Percentiles rank a stretch among this genome's conserved stretches.
phyloP scores from a whole-genome alignment of 1,284 basidiomycete species.

The Cystobasidium slooffiae region DNA sequence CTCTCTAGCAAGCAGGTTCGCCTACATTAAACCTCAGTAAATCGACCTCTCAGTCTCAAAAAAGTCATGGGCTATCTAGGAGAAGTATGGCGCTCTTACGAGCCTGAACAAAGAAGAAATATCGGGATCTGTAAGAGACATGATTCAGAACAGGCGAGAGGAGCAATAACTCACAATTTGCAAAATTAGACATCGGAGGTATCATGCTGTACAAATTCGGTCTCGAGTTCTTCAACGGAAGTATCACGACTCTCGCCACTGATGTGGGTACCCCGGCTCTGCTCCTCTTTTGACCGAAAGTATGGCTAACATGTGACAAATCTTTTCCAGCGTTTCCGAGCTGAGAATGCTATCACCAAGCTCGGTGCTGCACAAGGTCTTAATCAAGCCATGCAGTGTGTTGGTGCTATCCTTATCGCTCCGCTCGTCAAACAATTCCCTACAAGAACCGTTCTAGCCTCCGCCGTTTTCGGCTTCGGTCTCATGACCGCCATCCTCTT shows the following conservation, averaged over 20 bases:
- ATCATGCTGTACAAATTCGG: slow-evolving; percentile 54
- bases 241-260: slow-evolving; percentile 54
- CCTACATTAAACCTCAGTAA: no score
- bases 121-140: slow-evolving; percentile 47
- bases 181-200: slow-evolving; percentile 47
- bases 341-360: slow-evolving; percentile 52
- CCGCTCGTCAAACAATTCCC: slow-evolving; percentile 57
- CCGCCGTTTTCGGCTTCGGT: slow-evolving; percentile 55
- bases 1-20: no score
- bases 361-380: slow-evolving; percentile 54
- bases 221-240: slow-evolving; percentile 51
- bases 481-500: slow-evolving; percentile 55
- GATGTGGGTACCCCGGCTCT: slow-evolving; percentile 41
- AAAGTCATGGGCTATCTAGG: slow-evolving; percentile 33
- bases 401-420: slow-evolving; percentile 55
- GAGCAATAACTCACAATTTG: not conserved
- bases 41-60: no score
- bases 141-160: not conserved
- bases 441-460: slow-evolving; percentile 56
- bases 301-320: not conserved
- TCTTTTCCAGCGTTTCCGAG: slow-evolving; percentile 45
- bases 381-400: slow-evolving; percentile 55
- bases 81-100: slow-evolving; percentile 46
- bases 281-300: not conserved
- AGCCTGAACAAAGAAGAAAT: slow-evolving; percentile 51